These are phyloP conservation scores for Aethionema arabicum DNA, from an alignment of 345 rosid species.

Conservation along the genomic window DNA sequence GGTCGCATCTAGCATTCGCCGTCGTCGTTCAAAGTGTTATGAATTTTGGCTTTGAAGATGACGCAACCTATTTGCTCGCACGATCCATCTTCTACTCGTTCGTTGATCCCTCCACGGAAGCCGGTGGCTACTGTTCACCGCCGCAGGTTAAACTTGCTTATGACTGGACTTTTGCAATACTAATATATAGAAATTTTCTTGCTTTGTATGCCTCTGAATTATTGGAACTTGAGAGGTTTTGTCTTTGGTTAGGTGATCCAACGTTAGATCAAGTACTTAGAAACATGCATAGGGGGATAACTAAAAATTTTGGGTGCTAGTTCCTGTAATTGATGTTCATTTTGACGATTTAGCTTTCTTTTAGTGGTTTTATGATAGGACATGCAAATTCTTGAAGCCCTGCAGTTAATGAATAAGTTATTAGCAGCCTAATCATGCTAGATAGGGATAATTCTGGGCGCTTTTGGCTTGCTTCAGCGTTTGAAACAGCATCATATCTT, in stretches of 20 bases:
- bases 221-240: neutral
- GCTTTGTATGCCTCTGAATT: conserved; percentile 9
- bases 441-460: neutral
- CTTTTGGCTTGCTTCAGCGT: neutral
- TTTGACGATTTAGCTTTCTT: neutral
- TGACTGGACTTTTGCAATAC: neutral
- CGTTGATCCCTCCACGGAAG: conserved; percentile 20
- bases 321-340: neutral
- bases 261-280: neutral
- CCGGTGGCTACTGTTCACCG: conserved; percentile 28
- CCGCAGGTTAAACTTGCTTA: conserved; percentile 33
- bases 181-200: neutral
- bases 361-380: neutral
- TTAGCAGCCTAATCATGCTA: neutral
- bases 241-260: neutral
- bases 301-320: neutral
- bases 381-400: neutral
- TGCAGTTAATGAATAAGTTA: neutral
- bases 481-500: neutral
- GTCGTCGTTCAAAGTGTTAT: conserved; percentile 20
- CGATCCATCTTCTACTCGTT: conserved; percentile 39
- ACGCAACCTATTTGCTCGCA: conserved; percentile 37
- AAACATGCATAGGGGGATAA: neutral
- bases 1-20: neutral
- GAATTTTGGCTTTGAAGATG: conserved; percentile 39